phyloP scores from a whole-genome alignment of 257 asterid genomes.

The Fraxinus cuspidata region DNA sequence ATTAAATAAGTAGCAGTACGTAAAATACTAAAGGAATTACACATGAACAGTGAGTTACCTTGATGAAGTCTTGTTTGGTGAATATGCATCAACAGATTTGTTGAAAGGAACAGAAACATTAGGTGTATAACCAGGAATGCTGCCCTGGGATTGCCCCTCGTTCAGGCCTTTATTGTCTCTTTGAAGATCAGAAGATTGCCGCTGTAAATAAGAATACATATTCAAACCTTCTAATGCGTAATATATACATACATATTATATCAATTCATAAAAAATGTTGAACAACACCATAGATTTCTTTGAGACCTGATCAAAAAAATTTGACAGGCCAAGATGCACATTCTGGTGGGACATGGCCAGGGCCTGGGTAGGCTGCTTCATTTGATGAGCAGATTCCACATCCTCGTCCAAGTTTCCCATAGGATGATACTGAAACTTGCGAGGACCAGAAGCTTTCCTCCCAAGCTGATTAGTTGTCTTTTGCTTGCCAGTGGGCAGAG shows the following conservation, averaged over 20 bases:
- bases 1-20: constrained; percentile 2
- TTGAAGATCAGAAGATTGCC: constrained; percentile 49
- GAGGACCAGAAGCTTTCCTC: constrained; percentile 53
- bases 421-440: constrained; percentile 87
- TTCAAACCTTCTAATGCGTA: constrained; percentile 10
- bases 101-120: constrained; percentile 38
- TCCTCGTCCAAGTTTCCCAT: constrained; percentile 79
- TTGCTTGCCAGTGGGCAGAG: constrained; percentile 55
- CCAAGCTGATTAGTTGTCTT: constrained; percentile 52
- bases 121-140: constrained; percentile 42
- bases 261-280: constrained; percentile 43
- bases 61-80: constrained; percentile 44
- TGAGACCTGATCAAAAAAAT: constrained; percentile 50
- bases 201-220: constrained; percentile 47
- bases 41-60: constrained; percentile 46
- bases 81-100: constrained; percentile 42
- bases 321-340: constrained; percentile 53
- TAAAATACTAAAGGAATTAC: constrained; percentile 6
- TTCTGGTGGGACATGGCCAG: constrained; percentile 42
- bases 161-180: constrained; percentile 42
- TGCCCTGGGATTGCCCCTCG: constrained; percentile 44
- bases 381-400: constrained; percentile 44
- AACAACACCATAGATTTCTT: constrained; percentile 37
- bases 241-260: neutral
- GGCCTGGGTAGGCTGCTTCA: constrained; percentile 50